Base-by-base conservation (phyloP, 2,329 filamentous ascomycete genomes). In the Harringtonia aguacate region DNA sequence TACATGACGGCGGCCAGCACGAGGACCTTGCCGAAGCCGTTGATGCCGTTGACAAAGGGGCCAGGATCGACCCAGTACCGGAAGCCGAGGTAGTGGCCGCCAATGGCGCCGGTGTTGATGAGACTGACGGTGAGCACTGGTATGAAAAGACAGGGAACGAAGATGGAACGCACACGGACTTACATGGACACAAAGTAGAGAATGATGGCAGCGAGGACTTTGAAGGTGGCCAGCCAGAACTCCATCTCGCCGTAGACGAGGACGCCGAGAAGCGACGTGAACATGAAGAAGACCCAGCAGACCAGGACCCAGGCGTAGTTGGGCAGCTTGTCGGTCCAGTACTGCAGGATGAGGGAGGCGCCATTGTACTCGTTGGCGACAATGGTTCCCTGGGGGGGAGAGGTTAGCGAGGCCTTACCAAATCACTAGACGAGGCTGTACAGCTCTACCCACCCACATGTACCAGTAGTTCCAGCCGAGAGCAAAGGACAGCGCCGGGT, bases 391-490 rank as follows among this genome's bases (percentile, higher is more conserved):
- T 46, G 17, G 8, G 8, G 4, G 12, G 36, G 17, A 36, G 17
- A 3, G 13, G 9, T 7, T 17, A 3, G n/a, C 8, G 13, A 21
- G 7, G 18, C 30, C n/a, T n/a, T n/a, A n/a, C n/a, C n/a, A n/a
- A n/a, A n/a, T n/a, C n/a, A n/a, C n/a, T n/a, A n/a, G n/a, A n/a
- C n/a, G n/a, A n/a, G n/a, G n/a, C n/a, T n/a, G n/a, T n/a, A n/a
- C n/a, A n/a, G n/a, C n/a, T n/a, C n/a, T n/a, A 6, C 63, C 67
- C 21, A 65, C 65, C 31, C 68, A 65, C 45, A 68, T 62, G 48
- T 67, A 68, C 64, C 64, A 72, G 50, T 71, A 72, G 30, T 70
- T 70, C 67, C 67, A 72, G 3, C 68, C 65, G 6, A 73, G 53
- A 1, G 68, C 65, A 43, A 70, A 72, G 18, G 62, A 66, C 13